A percentile compares a stretch with the other conserved stretches of the same genome.
Evolutionary conservation across 2,329 filamentous ascomycete species (phyloP).

Genomic region (Orbilia ellipsospora): DNA sequence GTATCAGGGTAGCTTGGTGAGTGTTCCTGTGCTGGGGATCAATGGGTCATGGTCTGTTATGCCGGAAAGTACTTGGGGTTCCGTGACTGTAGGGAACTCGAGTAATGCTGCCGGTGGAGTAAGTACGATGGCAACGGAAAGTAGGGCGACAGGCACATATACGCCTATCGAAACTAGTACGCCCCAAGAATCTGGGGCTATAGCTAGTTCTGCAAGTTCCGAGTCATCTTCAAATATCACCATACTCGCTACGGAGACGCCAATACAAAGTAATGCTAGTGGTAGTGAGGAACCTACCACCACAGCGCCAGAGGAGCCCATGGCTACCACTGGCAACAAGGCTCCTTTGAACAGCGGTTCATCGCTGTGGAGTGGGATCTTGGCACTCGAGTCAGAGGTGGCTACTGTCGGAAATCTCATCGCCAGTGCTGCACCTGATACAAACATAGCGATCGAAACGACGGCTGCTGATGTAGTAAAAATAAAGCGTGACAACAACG

Average conservation of each 20-base stretch:
- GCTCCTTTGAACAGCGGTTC: too few species aligned
- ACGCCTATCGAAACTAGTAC: background rate
- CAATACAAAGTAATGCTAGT: background rate
- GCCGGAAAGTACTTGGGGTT: slow-evolving; percentile 42
- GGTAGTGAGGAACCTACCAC: background rate
- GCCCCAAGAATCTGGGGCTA: too few species aligned
- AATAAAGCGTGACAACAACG: background rate
- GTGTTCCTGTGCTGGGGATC: slow-evolving; percentile 29
- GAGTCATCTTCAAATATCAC: background rate
- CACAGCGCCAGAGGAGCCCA: background rate
- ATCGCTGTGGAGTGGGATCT: too few species aligned
- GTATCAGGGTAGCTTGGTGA: slow-evolving; percentile 18
- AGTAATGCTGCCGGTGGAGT: background rate
- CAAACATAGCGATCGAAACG: background rate
- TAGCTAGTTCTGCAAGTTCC: too few species aligned
- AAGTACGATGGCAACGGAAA: background rate
- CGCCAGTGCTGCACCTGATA: background rate
- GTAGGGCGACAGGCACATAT: background rate
- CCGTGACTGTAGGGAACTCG: background rate
- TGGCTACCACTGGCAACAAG: background rate
- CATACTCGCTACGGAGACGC: too few species aligned
- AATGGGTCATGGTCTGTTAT: slow-evolving; percentile 52
- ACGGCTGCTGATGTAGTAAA: background rate
- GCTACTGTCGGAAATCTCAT: background rate
- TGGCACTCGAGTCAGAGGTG: background rate